Evolutionary conservation across 148 eudicot species (phyloP), one percentile per base, ranked within the genome.

Genomic region (Vaccinium vitisidaea): DNA sequence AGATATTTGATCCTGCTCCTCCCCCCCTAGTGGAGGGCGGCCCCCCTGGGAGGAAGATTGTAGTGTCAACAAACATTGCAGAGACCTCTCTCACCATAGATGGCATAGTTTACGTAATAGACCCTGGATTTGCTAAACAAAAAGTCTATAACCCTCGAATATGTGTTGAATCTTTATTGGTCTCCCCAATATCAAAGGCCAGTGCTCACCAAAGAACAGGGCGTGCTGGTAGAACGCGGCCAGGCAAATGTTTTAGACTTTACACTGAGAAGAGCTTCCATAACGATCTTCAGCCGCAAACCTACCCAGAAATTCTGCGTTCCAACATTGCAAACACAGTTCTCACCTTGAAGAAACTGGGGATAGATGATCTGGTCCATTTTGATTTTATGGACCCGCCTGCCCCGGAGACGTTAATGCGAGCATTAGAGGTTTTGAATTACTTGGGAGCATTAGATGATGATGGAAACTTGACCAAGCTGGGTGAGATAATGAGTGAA

Each of bases 311-410:
- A 77, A 95, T 95, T 32, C 79, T 95, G 86, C 87, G 98, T 82
- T 95, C 97, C 14, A 95, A 95, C 85, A 92, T 95, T 83, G 98
- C 98, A 10, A 95, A 95, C 79, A 95, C 97, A 1, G 98, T 95
- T 71, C 93, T 94, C 7, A 93, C 94, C 55, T 83, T 95, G 89
- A 95, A 93, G 92, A 95, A 95, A 82, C 88, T 94, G 71, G 98
- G 98, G 25, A 95, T 95, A 75, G 98, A 95, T 88, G 98, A 95
- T 86, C 88, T 95, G 79, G 98, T 95, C 36, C 98, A 95, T 86
- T 95, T 95, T 85, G 98, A 95, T 89, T 95, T 95, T 82, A 95
- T 95, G 98, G 98, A 95, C 32, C 98, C 97, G 30, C 98, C 97
- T 55, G 98, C 99, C 43, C 98, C 96, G 1, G 99, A 94, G 90